These are phyloP conservation scores for Furculomyces boomerangus DNA, from an alignment of 371 early-diverging fungal genomes.

Conservation along the genomic window DNA sequence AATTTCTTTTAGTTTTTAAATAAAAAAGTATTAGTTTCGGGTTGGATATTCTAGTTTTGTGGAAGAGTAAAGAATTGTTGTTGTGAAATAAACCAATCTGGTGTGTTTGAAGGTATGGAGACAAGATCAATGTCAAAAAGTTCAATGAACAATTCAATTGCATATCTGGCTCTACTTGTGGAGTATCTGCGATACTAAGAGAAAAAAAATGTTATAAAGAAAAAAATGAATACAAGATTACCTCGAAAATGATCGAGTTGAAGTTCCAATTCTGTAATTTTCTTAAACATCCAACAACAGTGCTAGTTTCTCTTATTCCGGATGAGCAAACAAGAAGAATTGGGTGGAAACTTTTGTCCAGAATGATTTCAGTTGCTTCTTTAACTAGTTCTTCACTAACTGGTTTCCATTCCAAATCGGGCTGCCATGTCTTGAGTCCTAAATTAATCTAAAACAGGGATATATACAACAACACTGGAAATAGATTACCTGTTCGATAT, in stretches of 20 bases:
- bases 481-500: conserved; percentile 39
- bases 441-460: conserved; percentile 32
- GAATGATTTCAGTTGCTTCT: conserved; percentile 67
- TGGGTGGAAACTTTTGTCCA: conserved; percentile 63
- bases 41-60: too few species aligned
- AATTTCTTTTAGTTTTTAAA: background rate
- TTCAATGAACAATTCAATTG: conserved; percentile 88
- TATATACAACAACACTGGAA: background rate
- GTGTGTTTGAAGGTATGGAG: conserved; percentile 54
- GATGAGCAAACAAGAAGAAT: conserved; percentile 69
- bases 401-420: conserved; percentile 62
- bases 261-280: conserved; percentile 91
- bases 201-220: background rate
- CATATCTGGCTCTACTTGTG: conserved; percentile 64
- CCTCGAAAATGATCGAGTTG: conserved; percentile 62
- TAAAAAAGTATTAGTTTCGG: background rate
- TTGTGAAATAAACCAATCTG: conserved; percentile 41
- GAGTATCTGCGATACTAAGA: conserved; percentile 76
- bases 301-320: conserved; percentile 61
- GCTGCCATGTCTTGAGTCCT: conserved; percentile 39
- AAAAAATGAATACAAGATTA: conserved; percentile 2
- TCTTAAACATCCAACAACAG: conserved; percentile 80
- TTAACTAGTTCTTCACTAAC: conserved; percentile 87
- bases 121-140: conserved; percentile 84
- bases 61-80: too few species aligned